phyloP scores from a whole-genome alignment of 495 filamentous ascomycete species.

The Podospora tetraspora region DNA sequence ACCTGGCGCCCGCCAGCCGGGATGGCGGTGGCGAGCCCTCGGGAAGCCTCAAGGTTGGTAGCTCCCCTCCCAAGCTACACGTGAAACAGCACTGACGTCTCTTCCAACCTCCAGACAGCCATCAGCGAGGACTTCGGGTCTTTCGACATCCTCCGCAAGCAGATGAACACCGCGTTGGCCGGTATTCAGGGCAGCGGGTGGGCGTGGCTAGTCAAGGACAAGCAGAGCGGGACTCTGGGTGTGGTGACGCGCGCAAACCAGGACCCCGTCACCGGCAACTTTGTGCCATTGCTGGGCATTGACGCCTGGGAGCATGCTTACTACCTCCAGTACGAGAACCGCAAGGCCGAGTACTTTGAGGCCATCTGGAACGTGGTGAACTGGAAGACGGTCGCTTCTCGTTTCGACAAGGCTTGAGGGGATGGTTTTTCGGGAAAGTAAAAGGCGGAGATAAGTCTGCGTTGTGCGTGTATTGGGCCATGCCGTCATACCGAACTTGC shows the following conservation, averaged over 20 bases:
- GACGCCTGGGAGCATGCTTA: slow-evolving; percentile 78
- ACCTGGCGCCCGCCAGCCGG: slow-evolving; percentile 70
- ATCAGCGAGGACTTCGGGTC: slow-evolving; percentile 77
- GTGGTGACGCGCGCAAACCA: slow-evolving; percentile 80
- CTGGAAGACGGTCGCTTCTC: slow-evolving; percentile 88
- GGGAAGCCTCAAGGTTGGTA: slow-evolving; percentile 42
- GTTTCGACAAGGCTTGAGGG: slow-evolving; percentile 51
- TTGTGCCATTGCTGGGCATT: slow-evolving; percentile 73
- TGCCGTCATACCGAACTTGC: not conserved
- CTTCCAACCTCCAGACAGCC: slow-evolving; percentile 42
- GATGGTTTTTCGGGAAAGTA: not conserved
- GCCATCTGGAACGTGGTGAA: slow-evolving; percentile 97
- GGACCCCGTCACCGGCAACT: slow-evolving; percentile 77
- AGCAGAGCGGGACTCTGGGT: slow-evolving; percentile 65
- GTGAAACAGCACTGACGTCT: not conserved
- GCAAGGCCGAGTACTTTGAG: slow-evolving; percentile 96
- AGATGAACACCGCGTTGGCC: slow-evolving; percentile 78
- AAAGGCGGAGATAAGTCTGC: not conserved
- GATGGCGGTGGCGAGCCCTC: slow-evolving; percentile 71
- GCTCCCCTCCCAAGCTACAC: too few relatives aligned
- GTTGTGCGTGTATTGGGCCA: not conserved
- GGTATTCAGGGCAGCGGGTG: slow-evolving; percentile 93
- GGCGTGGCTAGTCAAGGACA: slow-evolving; percentile 95
- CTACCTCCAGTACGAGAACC: slow-evolving; percentile 92
- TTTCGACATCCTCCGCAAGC: slow-evolving; percentile 68